Conservation (phyloP, 371 early-diverging fungal genomes). For the Lichtheimia hyalospora region DNA sequence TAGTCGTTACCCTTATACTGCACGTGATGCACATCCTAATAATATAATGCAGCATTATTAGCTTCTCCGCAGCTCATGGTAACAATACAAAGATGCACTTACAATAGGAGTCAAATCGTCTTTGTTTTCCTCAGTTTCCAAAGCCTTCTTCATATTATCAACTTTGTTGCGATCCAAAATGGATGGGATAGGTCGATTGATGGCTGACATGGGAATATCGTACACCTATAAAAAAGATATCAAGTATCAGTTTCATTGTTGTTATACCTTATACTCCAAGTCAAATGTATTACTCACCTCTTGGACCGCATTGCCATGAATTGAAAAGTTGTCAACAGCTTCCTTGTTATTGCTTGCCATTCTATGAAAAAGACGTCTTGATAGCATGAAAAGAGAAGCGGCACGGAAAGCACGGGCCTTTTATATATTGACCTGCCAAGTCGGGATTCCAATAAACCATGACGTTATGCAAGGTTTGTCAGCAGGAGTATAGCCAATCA, state of each 20-base stretch:
- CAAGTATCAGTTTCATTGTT: background rate
- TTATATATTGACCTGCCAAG: conserved; percentile 1
- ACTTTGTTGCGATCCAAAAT: conserved; percentile 44
- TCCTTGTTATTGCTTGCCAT: conserved; percentile 6
- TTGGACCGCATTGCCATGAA: conserved; percentile 37
- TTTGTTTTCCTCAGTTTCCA: conserved; percentile 26
- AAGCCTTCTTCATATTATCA: conserved; percentile 31
- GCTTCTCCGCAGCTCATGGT: background rate
- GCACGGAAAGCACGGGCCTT: background rate
- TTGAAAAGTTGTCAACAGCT: conserved; percentile 39
- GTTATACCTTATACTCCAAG: too few relatives aligned
- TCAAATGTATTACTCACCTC: conserved; percentile 17
- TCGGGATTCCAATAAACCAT: too few relatives aligned
- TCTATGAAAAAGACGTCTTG: conserved; percentile 5
- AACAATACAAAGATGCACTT: conserved; percentile 3
- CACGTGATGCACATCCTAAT: conserved; percentile 43
- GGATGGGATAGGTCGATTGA: conserved; percentile 48
- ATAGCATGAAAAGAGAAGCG: conserved; percentile 2
- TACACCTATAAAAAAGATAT: conserved; percentile 21
- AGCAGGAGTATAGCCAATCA: conserved; percentile 6
- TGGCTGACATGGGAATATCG: conserved; percentile 43
- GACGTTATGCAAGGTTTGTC: conserved; percentile 4
- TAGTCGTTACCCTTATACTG: conserved; percentile 42
- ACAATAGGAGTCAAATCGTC: conserved; percentile 49
- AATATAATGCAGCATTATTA: background rate